phyloP scores from a whole-genome alignment of 495 filamentous ascomycete species.

The Neurospora sp. region DNA sequence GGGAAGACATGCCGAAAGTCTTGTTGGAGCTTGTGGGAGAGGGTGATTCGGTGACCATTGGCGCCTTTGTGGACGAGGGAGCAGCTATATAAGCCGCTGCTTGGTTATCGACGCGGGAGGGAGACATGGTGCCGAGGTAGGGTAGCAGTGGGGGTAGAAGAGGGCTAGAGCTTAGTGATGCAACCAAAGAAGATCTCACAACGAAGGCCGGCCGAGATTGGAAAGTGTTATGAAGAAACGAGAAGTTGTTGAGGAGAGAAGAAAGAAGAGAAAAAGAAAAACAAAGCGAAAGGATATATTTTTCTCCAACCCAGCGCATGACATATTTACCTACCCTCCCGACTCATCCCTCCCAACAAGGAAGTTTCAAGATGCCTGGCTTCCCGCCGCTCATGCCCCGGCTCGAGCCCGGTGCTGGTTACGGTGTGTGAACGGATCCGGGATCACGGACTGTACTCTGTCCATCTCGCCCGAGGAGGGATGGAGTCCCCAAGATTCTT shows the following conservation, averaged over 20 bases:
- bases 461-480: background rate
- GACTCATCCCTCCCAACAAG: background rate
- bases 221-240: background rate
- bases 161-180: background rate
- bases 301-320: background rate
- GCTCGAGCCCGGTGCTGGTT: background rate
- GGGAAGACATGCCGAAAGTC: constrained; percentile 29
- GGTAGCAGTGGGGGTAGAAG: background rate
- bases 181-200: background rate
- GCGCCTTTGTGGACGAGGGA: background rate
- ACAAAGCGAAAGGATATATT: background rate
- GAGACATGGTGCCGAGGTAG: constrained; percentile 4
- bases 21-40: constrained; percentile 8
- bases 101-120: constrained; percentile 8
- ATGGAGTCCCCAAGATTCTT: background rate
- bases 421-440: background rate
- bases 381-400: background rate
- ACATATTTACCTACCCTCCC: background rate
- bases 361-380: background rate
- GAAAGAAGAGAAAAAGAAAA: background rate
- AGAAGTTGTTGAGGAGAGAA: background rate
- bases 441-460: background rate
- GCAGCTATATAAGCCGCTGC: constrained; percentile 2
- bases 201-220: background rate
- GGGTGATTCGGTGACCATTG: background rate